Evolutionary conservation across 768 basidiomycete species (phyloP), one percentile per base, ranked within the genome.

Genomic region (Amanita inopinata): DNA sequence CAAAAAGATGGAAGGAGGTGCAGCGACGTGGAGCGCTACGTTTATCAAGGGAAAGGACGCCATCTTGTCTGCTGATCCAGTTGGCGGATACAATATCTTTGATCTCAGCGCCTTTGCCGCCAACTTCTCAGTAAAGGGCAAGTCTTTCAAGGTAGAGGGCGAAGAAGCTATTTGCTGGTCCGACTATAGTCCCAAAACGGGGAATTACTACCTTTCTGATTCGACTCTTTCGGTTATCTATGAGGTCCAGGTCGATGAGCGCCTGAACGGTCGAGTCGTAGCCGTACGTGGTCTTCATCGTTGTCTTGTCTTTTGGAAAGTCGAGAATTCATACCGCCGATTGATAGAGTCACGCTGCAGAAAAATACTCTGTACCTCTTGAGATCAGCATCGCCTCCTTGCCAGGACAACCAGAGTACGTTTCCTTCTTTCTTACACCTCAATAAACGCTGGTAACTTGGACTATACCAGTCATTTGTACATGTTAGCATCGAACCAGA

Each of bases 1-100:
- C n/a, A n/a, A n/a, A n/a, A n/a, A n/a, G n/a, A n/a, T n/a, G 30
- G 71, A 71, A 51, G 65, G 70, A 20, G 70, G 70, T 11, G 54
- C 52, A 9, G 50, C 65, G 23, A 70, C 30, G 9, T 31, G 30
- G 30, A 3, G 4, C 4, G 63, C 73, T 66, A 64, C 63, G 5
- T 40, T 67, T 35, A 62, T 69, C 33, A 52, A 63, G 48, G 60
- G 60, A 12, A 61, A 61, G 55, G 60, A 64, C 30, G 64, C 66
- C 5, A 54, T 67, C 35, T 53, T 69, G 6, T 64, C 62, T 2
- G 64, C 64, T 0, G 66, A 69, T 45, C 60, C 67, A n/a, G 64
- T 59, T 5, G 33, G 65, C 8, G 65, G 67, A n/a, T 64, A 61
- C 46, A 61, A 63, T 40, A 57, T 67, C 42, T 58, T 67, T 43